Percentiles rank a stretch among this genome's conserved stretches.
Evolutionary conservation across 345 rosid genomes (phyloP).

Genomic region (Anacardium occidentale): DNA sequence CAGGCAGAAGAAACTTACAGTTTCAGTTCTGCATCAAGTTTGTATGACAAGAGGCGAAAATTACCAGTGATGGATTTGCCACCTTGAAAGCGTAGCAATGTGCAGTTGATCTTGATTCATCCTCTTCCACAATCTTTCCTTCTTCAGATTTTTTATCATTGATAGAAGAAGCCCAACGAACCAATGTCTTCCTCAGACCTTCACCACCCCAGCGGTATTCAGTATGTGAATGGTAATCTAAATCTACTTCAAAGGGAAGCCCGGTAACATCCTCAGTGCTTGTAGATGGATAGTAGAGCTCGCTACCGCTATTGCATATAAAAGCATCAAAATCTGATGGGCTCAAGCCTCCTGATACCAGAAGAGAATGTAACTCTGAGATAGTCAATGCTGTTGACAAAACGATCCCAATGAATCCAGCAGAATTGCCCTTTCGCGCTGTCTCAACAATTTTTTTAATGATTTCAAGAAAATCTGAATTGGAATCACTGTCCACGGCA

Average conservation of each 20-base stretch:
- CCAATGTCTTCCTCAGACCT: constrained; percentile 61
- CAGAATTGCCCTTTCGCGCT: constrained; percentile 35
- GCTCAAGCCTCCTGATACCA: constrained; percentile 52
- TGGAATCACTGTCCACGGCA: constrained; percentile 49
- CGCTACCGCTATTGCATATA: constrained; percentile 81
- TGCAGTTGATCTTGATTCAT: constrained; percentile 50
- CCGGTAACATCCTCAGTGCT: constrained; percentile 41
- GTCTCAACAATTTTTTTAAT: constrained; percentile 41
- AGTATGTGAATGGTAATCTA: constrained; percentile 71
- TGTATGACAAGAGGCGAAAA: neutral
- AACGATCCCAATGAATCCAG: constrained; percentile 53
- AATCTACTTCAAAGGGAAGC: constrained; percentile 56
- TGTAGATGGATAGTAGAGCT: constrained; percentile 59
- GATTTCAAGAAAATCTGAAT: constrained; percentile 34
- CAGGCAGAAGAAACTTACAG: neutral
- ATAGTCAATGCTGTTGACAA: constrained; percentile 65
- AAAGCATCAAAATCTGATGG: constrained; percentile 69
- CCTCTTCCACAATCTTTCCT: constrained; percentile 43
- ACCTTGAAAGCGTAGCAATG: constrained; percentile 62
- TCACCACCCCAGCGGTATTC: constrained; percentile 88
- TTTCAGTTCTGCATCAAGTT: neutral
- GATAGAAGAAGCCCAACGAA: constrained; percentile 62
- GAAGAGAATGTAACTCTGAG: constrained; percentile 51
- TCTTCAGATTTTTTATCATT: constrained; percentile 38
- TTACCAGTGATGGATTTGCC: constrained; percentile 49